Percentiles rank a stretch among this genome's conserved stretches.
Evolutionary conservation across 2,329 filamentous ascomycete genomes (phyloP).

Genomic region (Erysiphe pulchra): DNA sequence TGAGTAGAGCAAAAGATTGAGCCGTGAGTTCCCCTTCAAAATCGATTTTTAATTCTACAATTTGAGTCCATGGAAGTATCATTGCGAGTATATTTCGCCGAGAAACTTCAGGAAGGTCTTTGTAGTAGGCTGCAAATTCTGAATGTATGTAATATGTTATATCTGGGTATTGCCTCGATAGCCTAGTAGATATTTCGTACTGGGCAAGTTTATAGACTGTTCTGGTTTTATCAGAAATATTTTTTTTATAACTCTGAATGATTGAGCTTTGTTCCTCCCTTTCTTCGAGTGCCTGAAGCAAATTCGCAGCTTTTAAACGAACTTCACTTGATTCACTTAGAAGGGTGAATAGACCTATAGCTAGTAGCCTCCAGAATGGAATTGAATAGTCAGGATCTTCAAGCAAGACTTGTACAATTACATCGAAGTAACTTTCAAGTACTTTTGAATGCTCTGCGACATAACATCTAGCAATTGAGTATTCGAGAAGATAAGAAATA

Average conservation of each 20-base stretch:
- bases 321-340: slow-evolving; percentile 81
- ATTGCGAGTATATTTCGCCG: slow-evolving; percentile 88
- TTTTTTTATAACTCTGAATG: slow-evolving; percentile 92
- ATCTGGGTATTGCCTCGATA: slow-evolving; percentile 71
- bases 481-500: slow-evolving; percentile 60
- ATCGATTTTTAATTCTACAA: slow-evolving; percentile 75
- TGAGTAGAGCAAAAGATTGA: slow-evolving; percentile 78
- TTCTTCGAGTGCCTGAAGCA: slow-evolving; percentile 61
- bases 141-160: slow-evolving; percentile 87
- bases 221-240: slow-evolving; percentile 93
- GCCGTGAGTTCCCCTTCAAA: slow-evolving; percentile 77
- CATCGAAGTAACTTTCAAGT: slow-evolving; percentile 83
- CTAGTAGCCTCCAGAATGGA: slow-evolving; percentile 75
- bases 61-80: slow-evolving; percentile 88
- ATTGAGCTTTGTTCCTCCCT: slow-evolving; percentile 68
- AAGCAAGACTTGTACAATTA: slow-evolving; percentile 66
- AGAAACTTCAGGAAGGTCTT: slow-evolving; percentile 53
- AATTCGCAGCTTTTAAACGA: slow-evolving; percentile 59
- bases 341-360: slow-evolving; percentile 70
- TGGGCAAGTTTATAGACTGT: slow-evolving; percentile 94
- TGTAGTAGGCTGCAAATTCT: slow-evolving; percentile 85
- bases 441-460: slow-evolving; percentile 56
- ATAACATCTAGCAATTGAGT: slow-evolving; percentile 83
- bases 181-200: slow-evolving; percentile 79
- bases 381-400: slow-evolving; percentile 61